Evolutionary conservation across 2,329 filamentous ascomycete genomes (phyloP).

Genomic region (Alternaria metachromatica): DNA sequence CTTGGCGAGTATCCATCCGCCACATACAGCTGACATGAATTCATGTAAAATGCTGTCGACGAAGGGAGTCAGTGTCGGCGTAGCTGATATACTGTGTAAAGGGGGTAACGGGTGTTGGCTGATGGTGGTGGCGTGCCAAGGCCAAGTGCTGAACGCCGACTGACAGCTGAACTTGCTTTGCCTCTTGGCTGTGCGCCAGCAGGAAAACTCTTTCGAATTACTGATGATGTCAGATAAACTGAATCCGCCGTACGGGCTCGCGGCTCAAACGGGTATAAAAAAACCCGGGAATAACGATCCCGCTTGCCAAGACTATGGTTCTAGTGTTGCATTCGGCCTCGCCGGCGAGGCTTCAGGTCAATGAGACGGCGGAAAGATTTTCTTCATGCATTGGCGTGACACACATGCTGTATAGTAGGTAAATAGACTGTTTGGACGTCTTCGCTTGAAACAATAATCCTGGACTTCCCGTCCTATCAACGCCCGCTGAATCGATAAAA

Average conservation of each 20-base stretch:
- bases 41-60: background rate
- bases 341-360: background rate
- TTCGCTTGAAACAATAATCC: slow-evolving; percentile 7
- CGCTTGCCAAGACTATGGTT: background rate
- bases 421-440: slow-evolving; percentile 2
- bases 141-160: slow-evolving; percentile 9
- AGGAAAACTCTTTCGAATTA: background rate
- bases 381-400: slow-evolving; percentile 7
- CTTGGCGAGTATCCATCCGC: background rate
- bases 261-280: background rate
- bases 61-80: background rate
- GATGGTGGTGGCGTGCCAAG: background rate
- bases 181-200: background rate
- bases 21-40: background rate
- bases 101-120: background rate
- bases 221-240: background rate
- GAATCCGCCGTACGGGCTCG: background rate
- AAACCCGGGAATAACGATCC: background rate
- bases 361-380: background rate
- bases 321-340: background rate
- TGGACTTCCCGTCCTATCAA: slow-evolving; percentile 10
- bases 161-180: background rate
- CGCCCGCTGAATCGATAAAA: slow-evolving; percentile 17
- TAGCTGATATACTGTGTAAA: background rate
- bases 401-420: slow-evolving; percentile 11